Percentiles rank a stretch among this genome's conserved stretches.
These are phyloP conservation scores for Xylariaceae sp. DNA, from an alignment of 2,329 filamentous ascomycete genomes.

Conservation along the genomic window DNA sequence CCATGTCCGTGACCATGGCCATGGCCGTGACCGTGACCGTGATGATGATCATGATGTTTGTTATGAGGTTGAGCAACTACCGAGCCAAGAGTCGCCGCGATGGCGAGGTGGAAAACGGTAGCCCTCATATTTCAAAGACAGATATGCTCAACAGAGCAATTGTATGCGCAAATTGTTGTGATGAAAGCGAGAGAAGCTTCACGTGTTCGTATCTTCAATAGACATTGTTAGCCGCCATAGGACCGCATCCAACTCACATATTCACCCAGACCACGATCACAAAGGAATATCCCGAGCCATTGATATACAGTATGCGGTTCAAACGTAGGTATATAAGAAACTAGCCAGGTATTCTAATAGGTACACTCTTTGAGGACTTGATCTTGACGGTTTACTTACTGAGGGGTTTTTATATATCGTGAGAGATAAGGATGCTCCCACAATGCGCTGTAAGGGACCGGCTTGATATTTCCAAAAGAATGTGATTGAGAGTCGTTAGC, in stretches of 20 bases:
- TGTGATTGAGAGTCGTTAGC: constrained; percentile 48
- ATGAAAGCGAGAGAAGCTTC: constrained; percentile 4
- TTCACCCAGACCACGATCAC: neutral
- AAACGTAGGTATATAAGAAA: neutral
- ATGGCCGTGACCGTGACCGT: constrained; percentile 47
- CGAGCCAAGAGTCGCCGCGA: constrained; percentile 49
- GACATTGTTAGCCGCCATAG: constrained; percentile 2
- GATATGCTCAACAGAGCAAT: constrained; percentile 3
- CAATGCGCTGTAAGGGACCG: constrained; percentile 23
- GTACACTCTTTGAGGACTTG: neutral
- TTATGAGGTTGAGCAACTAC: constrained; percentile 49
- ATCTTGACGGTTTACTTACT: neutral
- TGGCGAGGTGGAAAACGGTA: constrained; percentile 41
- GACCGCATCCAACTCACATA: neutral
- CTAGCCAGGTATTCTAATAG: neutral
- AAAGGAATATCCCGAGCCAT: neutral
- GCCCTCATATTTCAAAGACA: constrained; percentile 42
- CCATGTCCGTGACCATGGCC: constrained; percentile 45
- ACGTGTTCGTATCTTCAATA: constrained; percentile 2
- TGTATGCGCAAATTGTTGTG: constrained; percentile 1
- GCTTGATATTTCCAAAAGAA: constrained; percentile 44
- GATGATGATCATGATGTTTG: constrained; percentile 49
- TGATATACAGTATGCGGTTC: no score
- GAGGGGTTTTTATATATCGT: neutral
- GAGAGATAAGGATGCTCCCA: constrained; percentile 1